Evolutionary conservation across 2,329 filamentous ascomycete genomes (phyloP), one percentile per base, ranked within the genome.

Genomic region (Dichotomopilus funicola): DNA sequence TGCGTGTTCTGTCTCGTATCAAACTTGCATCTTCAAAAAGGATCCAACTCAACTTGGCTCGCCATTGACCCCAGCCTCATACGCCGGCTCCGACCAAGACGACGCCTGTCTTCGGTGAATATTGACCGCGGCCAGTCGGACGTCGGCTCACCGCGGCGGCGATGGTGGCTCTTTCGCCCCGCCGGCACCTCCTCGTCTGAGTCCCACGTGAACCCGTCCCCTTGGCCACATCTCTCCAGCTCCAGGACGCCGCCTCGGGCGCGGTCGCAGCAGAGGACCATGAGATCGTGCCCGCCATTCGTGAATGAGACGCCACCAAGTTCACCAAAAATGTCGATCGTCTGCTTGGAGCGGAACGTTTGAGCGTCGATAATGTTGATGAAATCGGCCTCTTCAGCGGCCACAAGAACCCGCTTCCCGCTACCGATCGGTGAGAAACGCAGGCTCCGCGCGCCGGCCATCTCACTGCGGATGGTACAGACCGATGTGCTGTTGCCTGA

Each of bases 331-430:
- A 91, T 78, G 58, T 88, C 85, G 8, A 91, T 71, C 0, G 80
- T 81, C 68, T 91, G 88, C 67, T 83, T 83, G n/a, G 77, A 77
- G 27, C 74, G 69, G 63, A 84, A 88, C 0, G 75, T 83, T 63
- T 79, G 74, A 0, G 82, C 85, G 61, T 91, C 83, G 62, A 91
- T 85, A 46, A 91, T 74, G 66, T 80, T 85, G 65, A 92, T 71
- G 56, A 81, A 81, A 66, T 92, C 88, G 37, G 88, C 86, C 65
- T 88, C 86, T 68, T 92, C 89, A 2, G 86, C 87, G 2, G 85
- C 84, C 9, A 89, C 78, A 10, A 92, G 76, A 1, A 89, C 76
- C 3, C 80, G 78, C 60, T 78, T 79, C 2, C 87, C 87, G 50
- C 82, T 82, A 13, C 87, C 87, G 2, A 82, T 69, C 0, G 88